Evolutionary conservation across 2,329 filamentous ascomycete species (phyloP).

Genomic region (Nemania abortiva): DNA sequence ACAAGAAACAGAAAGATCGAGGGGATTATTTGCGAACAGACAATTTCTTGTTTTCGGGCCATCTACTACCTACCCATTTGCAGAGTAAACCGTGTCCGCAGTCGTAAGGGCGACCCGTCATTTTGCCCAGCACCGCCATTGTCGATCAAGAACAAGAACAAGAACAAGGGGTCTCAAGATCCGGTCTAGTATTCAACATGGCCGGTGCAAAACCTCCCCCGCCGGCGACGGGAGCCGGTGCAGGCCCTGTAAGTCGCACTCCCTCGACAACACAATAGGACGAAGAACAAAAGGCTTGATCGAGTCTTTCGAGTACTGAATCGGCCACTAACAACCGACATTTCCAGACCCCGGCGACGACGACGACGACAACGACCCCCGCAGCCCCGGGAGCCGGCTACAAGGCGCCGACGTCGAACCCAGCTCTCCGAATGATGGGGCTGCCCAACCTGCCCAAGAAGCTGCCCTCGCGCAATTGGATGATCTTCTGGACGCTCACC

Average conservation of each 20-base stretch:
- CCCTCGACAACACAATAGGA: neutral
- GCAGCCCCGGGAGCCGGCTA: constrained; percentile 45
- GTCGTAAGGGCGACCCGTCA: neutral
- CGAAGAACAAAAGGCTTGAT: neutral
- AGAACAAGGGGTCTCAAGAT: neutral
- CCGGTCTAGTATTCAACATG: constrained; percentile 30
- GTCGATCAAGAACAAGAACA: neutral
- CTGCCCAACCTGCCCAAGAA: constrained; percentile 85
- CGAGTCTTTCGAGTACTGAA: neutral
- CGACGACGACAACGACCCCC: neutral
- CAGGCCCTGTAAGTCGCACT: neutral
- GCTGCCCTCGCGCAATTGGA: constrained; percentile 96
- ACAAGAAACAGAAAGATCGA: constrained; percentile 11
- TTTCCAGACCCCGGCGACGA: neutral
- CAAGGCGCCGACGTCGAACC: constrained; percentile 70
- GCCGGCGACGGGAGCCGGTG: constrained; percentile 13
- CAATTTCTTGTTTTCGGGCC: neutral
- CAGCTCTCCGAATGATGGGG: constrained; percentile 82
- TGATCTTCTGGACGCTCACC: constrained; percentile 89
- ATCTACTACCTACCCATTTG: neutral
- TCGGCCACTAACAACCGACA: neutral
- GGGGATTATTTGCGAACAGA: neutral
- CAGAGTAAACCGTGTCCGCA: neutral
- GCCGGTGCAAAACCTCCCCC: constrained; percentile 40
- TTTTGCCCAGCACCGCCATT: neutral